Percentiles rank a stretch among this genome's conserved stretches.
These are phyloP conservation scores for Candida saitoana DNA, from an alignment of 805 yeast genomes.

Conservation along the genomic window DNA sequence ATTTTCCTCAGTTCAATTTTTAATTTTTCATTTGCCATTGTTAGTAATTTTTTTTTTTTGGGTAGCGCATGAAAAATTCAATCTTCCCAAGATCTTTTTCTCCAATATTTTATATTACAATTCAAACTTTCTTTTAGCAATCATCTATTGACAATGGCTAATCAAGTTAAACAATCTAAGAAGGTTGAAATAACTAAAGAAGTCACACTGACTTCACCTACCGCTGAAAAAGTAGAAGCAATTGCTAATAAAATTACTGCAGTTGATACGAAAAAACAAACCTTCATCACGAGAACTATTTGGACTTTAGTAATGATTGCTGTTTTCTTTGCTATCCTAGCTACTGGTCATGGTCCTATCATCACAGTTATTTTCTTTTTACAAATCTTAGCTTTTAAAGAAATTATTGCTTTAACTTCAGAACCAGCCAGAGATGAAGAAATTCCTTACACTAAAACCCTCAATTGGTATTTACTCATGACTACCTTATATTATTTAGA, in stretches of 20 bases:
- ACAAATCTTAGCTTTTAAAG: slow-evolving; percentile 84
- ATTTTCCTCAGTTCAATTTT: too few species aligned
- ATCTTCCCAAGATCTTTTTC: too few species aligned
- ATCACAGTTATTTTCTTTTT: slow-evolving; percentile 66
- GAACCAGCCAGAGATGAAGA: slow-evolving; percentile 81
- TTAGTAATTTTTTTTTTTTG: too few species aligned
- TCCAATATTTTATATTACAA: too few species aligned
- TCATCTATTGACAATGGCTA: too few species aligned
- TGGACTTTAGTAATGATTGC: slow-evolving; percentile 93
- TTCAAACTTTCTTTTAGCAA: too few species aligned
- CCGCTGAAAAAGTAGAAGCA: background rate
- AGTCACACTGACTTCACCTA: background rate
- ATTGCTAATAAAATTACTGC: background rate
- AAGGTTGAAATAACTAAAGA: background rate
- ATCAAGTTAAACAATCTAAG: too few species aligned
- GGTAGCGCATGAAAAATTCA: too few species aligned
- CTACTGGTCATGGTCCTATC: slow-evolving; percentile 82
- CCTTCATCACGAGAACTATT: slow-evolving; percentile 79
- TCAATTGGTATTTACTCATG: slow-evolving; percentile 88
- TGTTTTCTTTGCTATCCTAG: slow-evolving; percentile 63
- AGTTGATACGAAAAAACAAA: slow-evolving; percentile 65
- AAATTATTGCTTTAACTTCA: slow-evolving; percentile 80
- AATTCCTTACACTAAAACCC: slow-evolving; percentile 73
- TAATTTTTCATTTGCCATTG: too few species aligned
- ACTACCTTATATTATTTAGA: slow-evolving; percentile 88